Base-by-base conservation (phyloP, 148 eudicot species). In the Vaccinium macrocarpon region DNA sequence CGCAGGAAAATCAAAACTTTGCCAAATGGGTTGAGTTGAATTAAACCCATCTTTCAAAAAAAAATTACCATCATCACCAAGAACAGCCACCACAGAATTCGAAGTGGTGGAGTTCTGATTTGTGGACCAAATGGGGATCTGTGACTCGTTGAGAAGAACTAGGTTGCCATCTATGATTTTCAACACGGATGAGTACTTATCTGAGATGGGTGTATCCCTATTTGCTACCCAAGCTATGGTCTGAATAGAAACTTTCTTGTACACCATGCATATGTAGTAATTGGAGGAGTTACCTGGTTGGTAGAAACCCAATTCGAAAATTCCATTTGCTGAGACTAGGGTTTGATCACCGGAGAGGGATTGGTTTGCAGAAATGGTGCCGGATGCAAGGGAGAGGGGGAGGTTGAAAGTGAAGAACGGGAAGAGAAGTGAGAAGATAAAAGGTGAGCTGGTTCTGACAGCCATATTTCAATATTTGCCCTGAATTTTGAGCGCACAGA, bases 221-320 rank as follows among this genome's bases (percentile, higher is more conserved):
- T 92, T 90, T 61, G 92, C 94, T 70, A 90, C 91, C 94, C 94
- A 92, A 79, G 86, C 89, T 53, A 87, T 49, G 35, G 91, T 88
- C 48, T 32, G 81, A 2, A n/a, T 23, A 57, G 87, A 81, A 5
- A 90, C 77, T 74, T 88, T 87, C 3, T 83, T 86, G 82, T 88
- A 89, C 92, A 92, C 90, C 14, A 90, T 89, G 56, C 90, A 92
- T 78, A 92, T 86, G 84, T 92, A 92, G 66, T 85, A 84, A 2
- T 86, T 84, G 50, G 94, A 86, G 70, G 92, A 86, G 0, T 83
- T 91, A 84, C 89, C 91, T 64, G 92, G 87, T 19, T 52, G 25
- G 85, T 84, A 89, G 87, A 90, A 91, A 21, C 93, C 93, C 56
- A 91, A 77, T 78, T 82, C 87, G 73, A 89, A 91, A 53, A 3